These are phyloP conservation scores for Imleria badia DNA, from an alignment of 768 basidiomycete species.

Conservation along the genomic window DNA sequence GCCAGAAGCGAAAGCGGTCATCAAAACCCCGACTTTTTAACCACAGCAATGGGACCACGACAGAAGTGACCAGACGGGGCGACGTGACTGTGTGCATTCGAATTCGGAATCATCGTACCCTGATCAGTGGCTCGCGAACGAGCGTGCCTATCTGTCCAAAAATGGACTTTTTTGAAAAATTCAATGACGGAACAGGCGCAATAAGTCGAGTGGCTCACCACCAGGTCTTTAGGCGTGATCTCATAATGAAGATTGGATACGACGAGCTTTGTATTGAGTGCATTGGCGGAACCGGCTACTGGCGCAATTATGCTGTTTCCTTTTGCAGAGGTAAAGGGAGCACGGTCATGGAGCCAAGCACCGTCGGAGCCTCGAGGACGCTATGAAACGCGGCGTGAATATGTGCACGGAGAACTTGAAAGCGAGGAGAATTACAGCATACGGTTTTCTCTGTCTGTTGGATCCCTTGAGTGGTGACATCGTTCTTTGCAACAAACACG, in stretches of 20 bases:
- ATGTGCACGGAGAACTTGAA: not conserved
- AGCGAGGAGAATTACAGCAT: conserved; percentile 33
- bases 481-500: not conserved
- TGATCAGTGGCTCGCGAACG: conserved; percentile 88
- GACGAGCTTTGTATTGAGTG: conserved; percentile 57
- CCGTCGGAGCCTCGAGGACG: conserved; percentile 62
- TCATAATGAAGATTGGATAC: conserved; percentile 93
- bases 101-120: conserved; percentile 75
- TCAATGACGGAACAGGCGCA: conserved; percentile 2
- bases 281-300: conserved; percentile 22
- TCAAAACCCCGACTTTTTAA: conserved; percentile 32
- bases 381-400: conserved; percentile 35
- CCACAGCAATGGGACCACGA: conserved; percentile 30
- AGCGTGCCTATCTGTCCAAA: conserved; percentile 93
- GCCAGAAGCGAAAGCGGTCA: conserved; percentile 45
- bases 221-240: conserved; percentile 83
- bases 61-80: conserved; percentile 35
- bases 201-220: conserved; percentile 49
- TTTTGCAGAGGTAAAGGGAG: conserved; percentile 41
- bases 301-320: conserved; percentile 26
- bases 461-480: conserved; percentile 29
- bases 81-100: conserved; percentile 35
- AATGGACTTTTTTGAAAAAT: conserved; percentile 58
- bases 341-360: conserved; percentile 78
- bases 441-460: conserved; percentile 42